phyloP scores from a whole-genome alignment of 345 rosid species.

The Gossypium anomalum region DNA sequence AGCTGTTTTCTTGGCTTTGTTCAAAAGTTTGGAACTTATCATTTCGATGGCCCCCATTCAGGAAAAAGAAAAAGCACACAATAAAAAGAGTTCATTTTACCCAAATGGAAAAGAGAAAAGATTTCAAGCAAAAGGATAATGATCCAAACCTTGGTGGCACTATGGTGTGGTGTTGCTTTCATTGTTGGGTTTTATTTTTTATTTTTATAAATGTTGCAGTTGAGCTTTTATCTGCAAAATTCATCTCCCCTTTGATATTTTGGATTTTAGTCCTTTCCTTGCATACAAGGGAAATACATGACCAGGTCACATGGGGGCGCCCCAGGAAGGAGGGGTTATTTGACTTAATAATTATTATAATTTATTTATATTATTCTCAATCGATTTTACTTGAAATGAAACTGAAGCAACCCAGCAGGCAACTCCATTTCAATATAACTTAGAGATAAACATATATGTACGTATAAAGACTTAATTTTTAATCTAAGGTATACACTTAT shows the following conservation, averaged over 20 bases:
- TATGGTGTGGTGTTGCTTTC: not conserved
- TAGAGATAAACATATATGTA: not conserved
- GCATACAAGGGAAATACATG: not conserved
- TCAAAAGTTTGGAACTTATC: slow-evolving; percentile 31
- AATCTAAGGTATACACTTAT: not conserved
- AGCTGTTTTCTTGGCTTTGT: not conserved
- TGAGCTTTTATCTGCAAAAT: slow-evolving; percentile 10
- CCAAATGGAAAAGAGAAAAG: not conserved
- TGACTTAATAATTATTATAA: not conserved
- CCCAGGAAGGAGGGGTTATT: not conserved
- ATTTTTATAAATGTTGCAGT: not conserved
- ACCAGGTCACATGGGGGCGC: slow-evolving; percentile 14
- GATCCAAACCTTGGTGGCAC: not conserved
- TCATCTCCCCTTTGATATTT: not conserved
- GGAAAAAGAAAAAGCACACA: not conserved
- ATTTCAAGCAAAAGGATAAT: not conserved
- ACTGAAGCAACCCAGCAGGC: not conserved
- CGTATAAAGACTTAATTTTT: not conserved
- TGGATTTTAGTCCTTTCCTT: not conserved
- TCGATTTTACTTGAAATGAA: not conserved
- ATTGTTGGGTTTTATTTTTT: not conserved
- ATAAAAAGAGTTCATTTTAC: not conserved
- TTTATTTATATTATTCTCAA: not conserved
- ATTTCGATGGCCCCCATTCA: slow-evolving; percentile 15
- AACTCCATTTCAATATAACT: not conserved